Conservation (phyloP, 805 yeast species). For the Yamadazyma tumulicola region DNA sequence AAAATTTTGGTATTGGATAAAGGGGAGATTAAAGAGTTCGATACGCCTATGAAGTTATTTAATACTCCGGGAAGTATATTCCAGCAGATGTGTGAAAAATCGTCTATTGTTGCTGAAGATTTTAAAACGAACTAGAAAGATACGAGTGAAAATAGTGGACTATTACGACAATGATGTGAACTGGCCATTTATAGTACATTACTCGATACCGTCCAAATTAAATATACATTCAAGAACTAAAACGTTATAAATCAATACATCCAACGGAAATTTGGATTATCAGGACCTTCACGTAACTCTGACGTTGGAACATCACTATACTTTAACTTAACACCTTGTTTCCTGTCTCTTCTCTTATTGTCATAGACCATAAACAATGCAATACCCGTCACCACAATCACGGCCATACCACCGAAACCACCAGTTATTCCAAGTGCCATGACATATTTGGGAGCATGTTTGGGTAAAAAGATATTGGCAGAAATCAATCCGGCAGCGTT, state of each 20-base stretch:
- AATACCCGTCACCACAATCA: constrained; percentile 22
- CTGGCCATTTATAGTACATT: too few species aligned
- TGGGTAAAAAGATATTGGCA: constrained; percentile 28
- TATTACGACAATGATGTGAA: too few species aligned
- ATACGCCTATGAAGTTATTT: constrained; percentile 65
- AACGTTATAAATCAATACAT: constrained; percentile 26
- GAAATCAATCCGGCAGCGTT: constrained; percentile 32
- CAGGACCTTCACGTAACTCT: constrained; percentile 42
- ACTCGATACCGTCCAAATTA: too few species aligned
- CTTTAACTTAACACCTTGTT: constrained; percentile 37
- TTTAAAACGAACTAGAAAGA: constrained; percentile 21
- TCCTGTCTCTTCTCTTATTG: constrained; percentile 37
- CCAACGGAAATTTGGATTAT: constrained; percentile 46
- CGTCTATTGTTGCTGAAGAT: constrained; percentile 42
- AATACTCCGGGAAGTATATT: constrained; percentile 47
- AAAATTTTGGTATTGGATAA: constrained; percentile 77
- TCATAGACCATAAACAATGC: constrained; percentile 39
- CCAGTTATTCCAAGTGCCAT: constrained; percentile 30
- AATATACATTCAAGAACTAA: constrained; percentile 18
- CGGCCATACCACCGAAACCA: constrained; percentile 28
- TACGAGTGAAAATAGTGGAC: too few species aligned
- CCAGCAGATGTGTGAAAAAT: constrained; percentile 64
- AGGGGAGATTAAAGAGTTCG: constrained; percentile 74
- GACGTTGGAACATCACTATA: constrained; percentile 41
- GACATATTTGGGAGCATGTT: constrained; percentile 30